These are phyloP conservation scores for Gillenia trifoliata DNA, from an alignment of 306 rosid species.

Conservation along the genomic window DNA sequence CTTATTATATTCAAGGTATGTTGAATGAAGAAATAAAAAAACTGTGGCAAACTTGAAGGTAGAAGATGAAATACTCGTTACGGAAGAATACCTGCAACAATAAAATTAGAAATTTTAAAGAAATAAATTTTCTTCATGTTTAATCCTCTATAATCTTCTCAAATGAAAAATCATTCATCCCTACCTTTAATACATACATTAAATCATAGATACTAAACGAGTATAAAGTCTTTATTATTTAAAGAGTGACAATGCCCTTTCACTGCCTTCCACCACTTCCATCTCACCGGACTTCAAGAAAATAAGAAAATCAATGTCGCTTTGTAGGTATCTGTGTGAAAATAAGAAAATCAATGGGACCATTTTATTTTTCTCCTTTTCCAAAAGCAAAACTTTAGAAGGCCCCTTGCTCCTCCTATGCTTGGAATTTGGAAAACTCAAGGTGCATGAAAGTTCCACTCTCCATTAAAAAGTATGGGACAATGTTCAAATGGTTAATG, in stretches of 20 bases:
- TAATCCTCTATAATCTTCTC: too few species aligned
- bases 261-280: conserved; percentile 1
- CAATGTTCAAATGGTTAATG: not conserved
- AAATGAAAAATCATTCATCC: too few species aligned
- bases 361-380: not conserved
- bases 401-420: conserved; percentile 1
- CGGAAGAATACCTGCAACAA: too few species aligned
- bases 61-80: too few species aligned
- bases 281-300: not conserved
- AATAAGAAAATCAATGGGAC: not conserved
- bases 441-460: not conserved
- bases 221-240: not conserved
- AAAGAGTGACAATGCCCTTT: not conserved
- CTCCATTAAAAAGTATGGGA: not conserved
- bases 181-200: too few species aligned
- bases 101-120: too few species aligned
- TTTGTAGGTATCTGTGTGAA: not conserved
- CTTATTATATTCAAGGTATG: too few species aligned
- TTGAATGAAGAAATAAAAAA: too few species aligned
- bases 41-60: too few species aligned
- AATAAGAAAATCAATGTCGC: not conserved
- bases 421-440: not conserved
- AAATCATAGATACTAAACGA: too few species aligned
- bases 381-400: conserved; percentile 2
- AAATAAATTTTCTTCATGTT: too few species aligned